A percentile compares a stretch with the other conserved stretches of the same genome.
Evolutionary conservation across 257 asterid genomes (phyloP).

Genomic region (Forsythia viridissima): DNA sequence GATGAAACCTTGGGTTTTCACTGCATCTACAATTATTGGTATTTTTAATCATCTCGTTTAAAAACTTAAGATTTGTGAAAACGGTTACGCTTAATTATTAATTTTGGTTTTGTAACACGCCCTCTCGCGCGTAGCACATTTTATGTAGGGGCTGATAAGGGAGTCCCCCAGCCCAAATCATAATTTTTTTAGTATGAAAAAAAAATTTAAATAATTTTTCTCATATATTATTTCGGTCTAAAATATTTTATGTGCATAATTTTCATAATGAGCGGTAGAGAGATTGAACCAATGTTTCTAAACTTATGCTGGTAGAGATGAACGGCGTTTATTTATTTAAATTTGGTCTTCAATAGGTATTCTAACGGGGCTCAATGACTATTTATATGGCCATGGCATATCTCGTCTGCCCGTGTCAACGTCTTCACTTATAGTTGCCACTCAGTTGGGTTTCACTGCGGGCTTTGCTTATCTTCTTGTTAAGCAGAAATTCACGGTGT

Average conservation of each 20-base stretch:
- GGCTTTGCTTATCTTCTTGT: slow-evolving; percentile 17
- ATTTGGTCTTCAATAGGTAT: background rate
- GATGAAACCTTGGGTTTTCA: slow-evolving; percentile 5
- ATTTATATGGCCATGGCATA: slow-evolving; percentile 9
- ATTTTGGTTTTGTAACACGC: too few species aligned
- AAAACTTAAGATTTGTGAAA: too few species aligned
- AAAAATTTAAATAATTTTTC: too few species aligned
- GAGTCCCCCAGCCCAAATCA: too few species aligned
- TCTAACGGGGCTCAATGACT: slow-evolving; percentile 5
- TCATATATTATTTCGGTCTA: too few species aligned
- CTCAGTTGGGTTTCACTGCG: slow-evolving; percentile 25
- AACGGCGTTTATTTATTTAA: background rate
- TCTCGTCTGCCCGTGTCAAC: slow-evolving; percentile 19
- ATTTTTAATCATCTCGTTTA: background rate
- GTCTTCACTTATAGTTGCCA: background rate
- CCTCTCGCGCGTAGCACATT: too few species aligned
- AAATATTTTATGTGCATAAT: too few species aligned
- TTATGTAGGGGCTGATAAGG: too few species aligned
- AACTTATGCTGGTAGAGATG: background rate
- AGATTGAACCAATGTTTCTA: too few species aligned
- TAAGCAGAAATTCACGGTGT: slow-evolving; percentile 18
- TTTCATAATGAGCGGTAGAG: too few species aligned
- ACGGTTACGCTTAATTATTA: too few species aligned
- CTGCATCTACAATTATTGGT: slow-evolving; percentile 14
- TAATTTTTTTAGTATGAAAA: too few species aligned